Base-by-base conservation (phyloP, 495 filamentous ascomycete genomes). In the Podospora didyma region DNA sequence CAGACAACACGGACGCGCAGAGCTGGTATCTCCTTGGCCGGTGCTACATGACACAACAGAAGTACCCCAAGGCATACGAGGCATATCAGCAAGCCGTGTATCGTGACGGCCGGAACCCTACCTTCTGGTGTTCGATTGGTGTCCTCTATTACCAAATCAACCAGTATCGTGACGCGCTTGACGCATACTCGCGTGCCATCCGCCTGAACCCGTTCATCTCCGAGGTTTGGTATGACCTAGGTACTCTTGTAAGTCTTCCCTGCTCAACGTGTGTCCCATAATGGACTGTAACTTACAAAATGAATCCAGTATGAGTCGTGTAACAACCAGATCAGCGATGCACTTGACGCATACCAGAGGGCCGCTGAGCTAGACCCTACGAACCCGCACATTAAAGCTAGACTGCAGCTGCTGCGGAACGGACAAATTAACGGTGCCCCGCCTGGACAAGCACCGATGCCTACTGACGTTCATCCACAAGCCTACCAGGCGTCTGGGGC, bases 111-210 rank as follows among this genome's bases (percentile, higher is more conserved):
- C 86, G 94, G 63, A 99, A 99, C 63, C 95, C 94, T 23, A 99
- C 94, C 12, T 99, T 99, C 79, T 99, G 94, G 94, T 97, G 95
- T 76, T 99, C 94, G 21, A 99, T 99, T 69, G 94, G 94, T 68
- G 94, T 99, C 17, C 83, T 99, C 37, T 99, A 99, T 69, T 99
- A 97, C 75, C 94, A 99, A 75, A 99, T 99, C 77, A 99, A 99
- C 70, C 94, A 99, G 79, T 99, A 99, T 71, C 86, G 94, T 49
- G 94, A 99, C 79, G 94, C 94, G 17, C 83, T 99, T 49, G 94
- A 99, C 81, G 94, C 94, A 58, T 99, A 99, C 74, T 96, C 92
- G 62, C 90, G 94, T 58, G 94, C 94, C 44, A 99, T 99, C 65
- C 90, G 94, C 56, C 76, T 99, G 66, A 99, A 97, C 69, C 94